Conservation (phyloP, 108 stramenopile genomes). For the Poteriospumella lacustris region DNA sequence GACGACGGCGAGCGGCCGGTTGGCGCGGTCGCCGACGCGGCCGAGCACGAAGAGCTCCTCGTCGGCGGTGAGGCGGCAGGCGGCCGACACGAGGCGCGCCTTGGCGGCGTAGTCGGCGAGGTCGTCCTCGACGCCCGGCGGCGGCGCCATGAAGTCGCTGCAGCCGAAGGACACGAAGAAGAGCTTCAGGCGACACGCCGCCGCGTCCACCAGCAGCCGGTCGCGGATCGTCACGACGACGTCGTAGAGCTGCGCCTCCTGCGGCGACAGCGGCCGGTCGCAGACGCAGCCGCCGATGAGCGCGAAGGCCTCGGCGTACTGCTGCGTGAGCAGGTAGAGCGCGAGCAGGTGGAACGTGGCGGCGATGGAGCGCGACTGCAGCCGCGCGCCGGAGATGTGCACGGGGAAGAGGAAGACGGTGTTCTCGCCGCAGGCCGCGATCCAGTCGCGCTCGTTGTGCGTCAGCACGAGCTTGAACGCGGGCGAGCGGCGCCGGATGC, state of each 20-base stretch:
- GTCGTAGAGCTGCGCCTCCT: constrained; percentile 68
- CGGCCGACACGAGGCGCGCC: constrained; percentile 38
- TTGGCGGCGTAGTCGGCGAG: constrained; percentile 42
- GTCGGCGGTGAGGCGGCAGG: constrained; percentile 49
- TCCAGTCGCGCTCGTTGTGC: constrained; percentile 88
- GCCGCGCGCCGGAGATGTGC: constrained; percentile 52
- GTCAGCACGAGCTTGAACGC: constrained; percentile 85
- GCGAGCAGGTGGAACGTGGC: constrained; percentile 94
- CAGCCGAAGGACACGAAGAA: constrained; percentile 29
- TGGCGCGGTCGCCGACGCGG: neutral
- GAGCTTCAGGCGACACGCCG: constrained; percentile 83
- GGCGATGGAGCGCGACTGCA: constrained; percentile 76
- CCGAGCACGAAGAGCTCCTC: constrained; percentile 52
- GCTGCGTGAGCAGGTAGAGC: constrained; percentile 89
- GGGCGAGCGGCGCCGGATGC: constrained; percentile 67
- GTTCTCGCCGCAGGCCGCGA: constrained; percentile 85
- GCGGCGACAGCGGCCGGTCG: constrained; percentile 74
- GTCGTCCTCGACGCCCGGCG: constrained; percentile 50
- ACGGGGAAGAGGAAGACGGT: constrained; percentile 93
- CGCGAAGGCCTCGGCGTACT: constrained; percentile 84
- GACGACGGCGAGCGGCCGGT: neutral
- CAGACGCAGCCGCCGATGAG: constrained; percentile 94
- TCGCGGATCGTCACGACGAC: constrained; percentile 51
- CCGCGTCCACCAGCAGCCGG: constrained; percentile 90
- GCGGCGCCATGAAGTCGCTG: constrained; percentile 18